Evolutionary conservation across 805 yeast species (phyloP), one percentile per base, ranked within the genome.

Genomic region (Maudiozyma bulderi): DNA sequence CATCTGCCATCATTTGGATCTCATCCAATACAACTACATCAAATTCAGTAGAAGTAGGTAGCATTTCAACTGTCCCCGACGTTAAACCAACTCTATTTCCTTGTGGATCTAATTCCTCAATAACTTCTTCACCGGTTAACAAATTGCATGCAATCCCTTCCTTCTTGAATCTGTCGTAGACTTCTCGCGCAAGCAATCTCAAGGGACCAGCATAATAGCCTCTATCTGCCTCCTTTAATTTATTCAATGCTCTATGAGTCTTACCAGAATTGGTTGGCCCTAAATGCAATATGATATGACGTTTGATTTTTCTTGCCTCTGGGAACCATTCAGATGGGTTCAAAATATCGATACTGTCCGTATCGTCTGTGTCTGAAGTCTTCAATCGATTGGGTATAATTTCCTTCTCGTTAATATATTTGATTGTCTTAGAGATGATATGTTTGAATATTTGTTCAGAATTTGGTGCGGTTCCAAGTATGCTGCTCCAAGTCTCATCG

Each of bases 211-310:
- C 98, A 66, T 83, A 93, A 55, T 84, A 86, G 0, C 99, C 99
- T 15, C 81, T 74, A 33, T 79, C 73, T 13, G 88, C 80, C 20
- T 65, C 58, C 56, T 81, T 81, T 45, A 93, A 72, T 48, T 80
- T 74, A 57, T 84, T 73, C 43, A 93, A 68, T 0, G 98, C 95
- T 44, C 78, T 76, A 61, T 86, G 86, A 0, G 98, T 93, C 60
- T 93, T 93, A 10, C 99, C 99, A 55, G 93, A 82, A 64, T 93
- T 93, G 0, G 99, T 93, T 1, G 99, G 99, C 0, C 99, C 99
- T 9, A 93, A 86, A 63, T 93, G 99, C 81, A 93, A 77, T n/a
- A 84, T 75, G 45, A 93, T 74, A 46, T 84, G 82, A 39, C 99
- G 72, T 54, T 80, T 81, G 70, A 88, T 72, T 53, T 80, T 77